A percentile compares a stretch with the other conserved stretches of the same genome.
These are phyloP conservation scores for Mycena sanguinolenta DNA, from an alignment of 768 basidiomycete species.

Conservation along the genomic window DNA sequence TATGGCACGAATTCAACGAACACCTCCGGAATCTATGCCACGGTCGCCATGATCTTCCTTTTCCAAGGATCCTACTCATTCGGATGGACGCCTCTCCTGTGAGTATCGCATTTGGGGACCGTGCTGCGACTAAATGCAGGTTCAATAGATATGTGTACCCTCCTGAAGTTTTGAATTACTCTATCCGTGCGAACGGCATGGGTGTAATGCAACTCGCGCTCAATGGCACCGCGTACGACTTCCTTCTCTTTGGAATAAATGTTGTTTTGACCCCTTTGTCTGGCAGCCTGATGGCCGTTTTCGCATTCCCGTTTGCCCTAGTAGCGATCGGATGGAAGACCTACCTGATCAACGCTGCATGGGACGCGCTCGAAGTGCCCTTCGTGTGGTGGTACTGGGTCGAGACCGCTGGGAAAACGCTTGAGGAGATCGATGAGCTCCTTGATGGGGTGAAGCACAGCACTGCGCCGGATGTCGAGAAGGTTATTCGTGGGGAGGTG, in stretches of 20 bases:
- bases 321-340: constrained; percentile 42
- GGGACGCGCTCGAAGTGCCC: constrained; percentile 38
- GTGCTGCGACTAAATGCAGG: background rate
- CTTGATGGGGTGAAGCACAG: constrained; percentile 39
- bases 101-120: background rate
- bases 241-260: background rate
- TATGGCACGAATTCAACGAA: constrained; percentile 39
- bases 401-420: constrained; percentile 39
- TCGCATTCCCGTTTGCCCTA: constrained; percentile 40
- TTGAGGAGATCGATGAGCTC: constrained; percentile 42
- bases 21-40: constrained; percentile 39
- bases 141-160: constrained; percentile 37
- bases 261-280: background rate
- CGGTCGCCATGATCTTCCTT: constrained; percentile 41
- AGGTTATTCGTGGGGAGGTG: constrained; percentile 34
- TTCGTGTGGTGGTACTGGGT: constrained; percentile 40
- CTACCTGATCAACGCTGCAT: constrained; percentile 41
- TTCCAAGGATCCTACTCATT: constrained; percentile 42
- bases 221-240: constrained; percentile 39
- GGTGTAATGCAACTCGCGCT: constrained; percentile 37
- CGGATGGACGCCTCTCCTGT: constrained; percentile 41
- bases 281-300: constrained; percentile 38
- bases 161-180: constrained; percentile 40
- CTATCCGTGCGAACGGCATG: constrained; percentile 42
- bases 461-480: constrained; percentile 38